Base-by-base conservation (phyloP, 495 filamentous ascomycete species). In the Stereocaulon alpinum region DNA sequence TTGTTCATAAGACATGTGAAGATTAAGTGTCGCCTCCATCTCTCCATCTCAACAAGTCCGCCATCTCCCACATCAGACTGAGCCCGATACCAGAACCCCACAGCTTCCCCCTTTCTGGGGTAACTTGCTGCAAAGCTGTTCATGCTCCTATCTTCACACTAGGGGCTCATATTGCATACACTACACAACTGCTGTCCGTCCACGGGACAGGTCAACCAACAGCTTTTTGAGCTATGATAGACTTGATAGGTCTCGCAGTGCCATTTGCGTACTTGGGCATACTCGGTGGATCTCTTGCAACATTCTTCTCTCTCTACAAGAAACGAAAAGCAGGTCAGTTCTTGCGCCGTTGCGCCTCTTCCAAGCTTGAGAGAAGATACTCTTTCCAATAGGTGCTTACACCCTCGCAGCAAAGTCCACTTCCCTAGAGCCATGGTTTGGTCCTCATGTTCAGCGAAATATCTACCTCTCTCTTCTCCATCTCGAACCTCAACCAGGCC, bases 391-490 rank as follows among this genome's bases (percentile, higher is more conserved):
- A 30, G 37, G 59, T 20, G 58, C 63, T 69, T 55, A 72, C 53
- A 49, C 17, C 18, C 44, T 42, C 65, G 62, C 61, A 89, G 87
- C 77, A 61, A 82, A 88, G 74, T 84, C 86, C 60, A 83, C 86
- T 37, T 86, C 86, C 59, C 79, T 97, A 44, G 89, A 84, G 62
- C 88, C 91, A 69, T 98, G 92, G 92, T 97, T 97, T 72, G 82
- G 82, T 18, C 77, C 87, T 40, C 91, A 98, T 69, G 75, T 91
- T 41, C 86, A 92, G 71, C 88, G 91, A 65, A 89, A 97, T 71
- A 84, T 98, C 66, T 98, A 98, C 76, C 82, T 94, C 60, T 87
- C 89, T 32, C 85, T 98, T 40, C 77, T 96, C 9, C 91, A 97
- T 71, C 79, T 90, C 65, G 87, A 93, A 60, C 86, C 86, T 49